phyloP scores from a whole-genome alignment of 768 basidiomycete species.

The Tephrocybe sp. region DNA sequence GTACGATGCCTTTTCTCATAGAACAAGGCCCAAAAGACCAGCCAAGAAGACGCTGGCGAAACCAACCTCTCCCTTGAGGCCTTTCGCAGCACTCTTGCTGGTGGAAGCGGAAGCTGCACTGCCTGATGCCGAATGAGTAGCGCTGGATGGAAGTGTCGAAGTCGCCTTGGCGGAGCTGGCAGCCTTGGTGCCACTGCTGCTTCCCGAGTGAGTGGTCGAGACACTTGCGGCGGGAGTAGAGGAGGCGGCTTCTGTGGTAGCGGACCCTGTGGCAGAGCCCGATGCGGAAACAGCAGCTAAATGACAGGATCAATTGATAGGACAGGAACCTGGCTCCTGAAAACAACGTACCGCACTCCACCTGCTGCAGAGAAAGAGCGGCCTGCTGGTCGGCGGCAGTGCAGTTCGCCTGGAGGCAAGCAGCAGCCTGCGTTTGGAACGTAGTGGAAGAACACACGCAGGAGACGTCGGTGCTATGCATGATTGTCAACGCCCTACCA shows the following conservation, averaged over 20 bases:
- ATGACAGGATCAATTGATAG: neutral
- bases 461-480: slow-evolving; percentile 32
- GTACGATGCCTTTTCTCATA: neutral
- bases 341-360: slow-evolving; percentile 29
- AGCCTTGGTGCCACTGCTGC: neutral
- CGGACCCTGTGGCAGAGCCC: neutral
- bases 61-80: neutral
- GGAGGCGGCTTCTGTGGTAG: neutral
- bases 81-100: neutral
- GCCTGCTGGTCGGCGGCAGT: slow-evolving; percentile 25
- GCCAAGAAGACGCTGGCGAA: neutral
- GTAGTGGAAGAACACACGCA: slow-evolving; percentile 38
- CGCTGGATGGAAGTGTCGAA: neutral
- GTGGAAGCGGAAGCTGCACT: neutral
- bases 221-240: neutral
- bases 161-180: neutral
- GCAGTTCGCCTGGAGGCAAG: slow-evolving; percentile 37
- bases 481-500: neutral
- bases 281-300: neutral
- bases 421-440: slow-evolving; percentile 33
- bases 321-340: neutral
- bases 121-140: neutral
- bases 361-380: slow-evolving; percentile 29
- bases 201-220: too few species aligned
- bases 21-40: neutral